A percentile compares a stretch with the other conserved stretches of the same genome.
Conservation (phyloP, 139 green algal species). For the Monoraphidium neglectum region DNA sequence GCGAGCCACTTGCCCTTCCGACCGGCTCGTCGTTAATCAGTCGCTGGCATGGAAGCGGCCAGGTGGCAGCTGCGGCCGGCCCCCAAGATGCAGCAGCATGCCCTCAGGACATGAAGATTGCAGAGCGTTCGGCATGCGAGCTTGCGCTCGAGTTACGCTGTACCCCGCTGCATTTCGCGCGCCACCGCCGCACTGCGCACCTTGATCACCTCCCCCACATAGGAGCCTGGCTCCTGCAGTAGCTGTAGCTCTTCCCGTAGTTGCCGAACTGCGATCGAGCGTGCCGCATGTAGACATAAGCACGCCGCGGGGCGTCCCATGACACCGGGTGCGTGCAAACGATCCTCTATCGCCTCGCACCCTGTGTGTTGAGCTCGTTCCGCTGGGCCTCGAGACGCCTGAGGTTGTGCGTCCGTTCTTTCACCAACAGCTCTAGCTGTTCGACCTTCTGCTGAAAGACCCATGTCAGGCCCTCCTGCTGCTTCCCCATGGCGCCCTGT, state of each 20-base stretch:
- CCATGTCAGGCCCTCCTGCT: slow-evolving; percentile 44
- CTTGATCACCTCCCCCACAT: slow-evolving; percentile 99
- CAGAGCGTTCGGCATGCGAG: no score
- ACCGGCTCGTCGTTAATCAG: no score
- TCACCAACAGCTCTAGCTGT: slow-evolving; percentile 88
- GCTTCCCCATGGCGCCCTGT: neutral
- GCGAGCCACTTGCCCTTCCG: no score
- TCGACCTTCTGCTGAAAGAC: slow-evolving; percentile 95
- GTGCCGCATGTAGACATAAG: no score
- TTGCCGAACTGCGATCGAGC: slow-evolving; percentile 84
- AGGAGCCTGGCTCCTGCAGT: slow-evolving; percentile 97
- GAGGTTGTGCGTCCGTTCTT: slow-evolving; percentile 95
- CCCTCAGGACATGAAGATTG: no score
- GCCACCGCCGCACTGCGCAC: slow-evolving; percentile 23
- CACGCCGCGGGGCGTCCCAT: no score
- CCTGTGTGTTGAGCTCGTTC: slow-evolving; percentile 98
- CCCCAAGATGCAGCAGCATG: no score
- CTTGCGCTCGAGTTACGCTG: no score
- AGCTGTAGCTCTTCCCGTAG: slow-evolving; percentile 97
- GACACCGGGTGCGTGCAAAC: no score
- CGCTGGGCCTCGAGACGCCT: slow-evolving; percentile 95
- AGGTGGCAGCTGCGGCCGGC: no score
- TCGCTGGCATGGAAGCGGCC: no score
- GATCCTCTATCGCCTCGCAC: slow-evolving; percentile 60
- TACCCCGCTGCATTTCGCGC: no score